Conservation (phyloP, 371 early-diverging fungal species). For the Haplosporangium sp. region DNA sequence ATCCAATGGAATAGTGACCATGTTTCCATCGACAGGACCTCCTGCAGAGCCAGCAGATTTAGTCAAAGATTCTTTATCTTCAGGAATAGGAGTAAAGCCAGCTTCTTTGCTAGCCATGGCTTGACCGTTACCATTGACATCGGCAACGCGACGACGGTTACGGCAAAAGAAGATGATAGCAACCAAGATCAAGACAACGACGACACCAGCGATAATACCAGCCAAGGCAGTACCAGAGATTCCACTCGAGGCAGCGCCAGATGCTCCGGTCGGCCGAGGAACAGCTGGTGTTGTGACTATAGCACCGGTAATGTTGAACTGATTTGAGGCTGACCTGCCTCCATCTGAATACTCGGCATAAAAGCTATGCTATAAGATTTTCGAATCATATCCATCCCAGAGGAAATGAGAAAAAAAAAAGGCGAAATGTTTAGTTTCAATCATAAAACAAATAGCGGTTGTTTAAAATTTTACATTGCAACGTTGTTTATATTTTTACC, state of each 20-base stretch:
- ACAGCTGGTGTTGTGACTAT: constrained; percentile 3
- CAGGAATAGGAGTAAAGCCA: constrained; percentile 18
- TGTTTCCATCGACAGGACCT: constrained; percentile 21
- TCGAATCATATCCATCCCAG: too few species aligned
- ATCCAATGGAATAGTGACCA: constrained; percentile 21
- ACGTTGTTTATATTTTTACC: constrained; percentile 7
- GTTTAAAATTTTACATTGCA: too few species aligned
- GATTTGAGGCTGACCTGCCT: background rate
- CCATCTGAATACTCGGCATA: constrained; percentile 20
- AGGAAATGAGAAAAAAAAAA: background rate
- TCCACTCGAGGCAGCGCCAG: constrained; percentile 13
- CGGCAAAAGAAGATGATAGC: constrained; percentile 36
- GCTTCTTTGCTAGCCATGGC: constrained; percentile 22
- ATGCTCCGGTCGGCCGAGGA: background rate
- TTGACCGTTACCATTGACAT: constrained; percentile 2
- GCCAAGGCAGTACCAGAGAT: constrained; percentile 28
- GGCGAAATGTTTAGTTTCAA: background rate
- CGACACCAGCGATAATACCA: constrained; percentile 39
- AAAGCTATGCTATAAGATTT: constrained; percentile 24
- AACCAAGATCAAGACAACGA: constrained; percentile 20
- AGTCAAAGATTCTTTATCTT: constrained; percentile 37
- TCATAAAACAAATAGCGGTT: too few species aligned
- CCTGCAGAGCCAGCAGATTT: constrained; percentile 29
- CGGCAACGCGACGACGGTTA: constrained; percentile 41
- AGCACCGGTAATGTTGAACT: constrained; percentile 15